A percentile compares a stretch with the other conserved stretches of the same genome.
phyloP scores from a whole-genome alignment of 768 basidiomycete species.

The Baorangia bicolor region DNA sequence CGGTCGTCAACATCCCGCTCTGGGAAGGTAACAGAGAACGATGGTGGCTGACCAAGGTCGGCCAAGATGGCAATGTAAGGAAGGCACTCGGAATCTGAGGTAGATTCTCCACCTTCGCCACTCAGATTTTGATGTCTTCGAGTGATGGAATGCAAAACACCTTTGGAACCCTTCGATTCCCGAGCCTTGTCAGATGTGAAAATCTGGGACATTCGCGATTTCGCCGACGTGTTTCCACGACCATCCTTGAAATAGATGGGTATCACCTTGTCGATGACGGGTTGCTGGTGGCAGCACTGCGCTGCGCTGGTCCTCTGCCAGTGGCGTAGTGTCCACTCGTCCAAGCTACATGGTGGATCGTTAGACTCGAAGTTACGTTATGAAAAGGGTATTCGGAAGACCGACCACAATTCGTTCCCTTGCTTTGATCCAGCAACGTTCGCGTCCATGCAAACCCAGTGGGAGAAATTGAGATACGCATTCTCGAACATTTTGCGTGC shows the following conservation, averaged over 20 bases:
- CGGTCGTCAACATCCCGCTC: not conserved
- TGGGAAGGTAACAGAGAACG: slow-evolving; percentile 4
- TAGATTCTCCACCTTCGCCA: not conserved
- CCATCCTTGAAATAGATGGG: slow-evolving; percentile 12
- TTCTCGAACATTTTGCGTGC: slow-evolving; percentile 3
- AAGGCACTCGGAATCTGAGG: not conserved
- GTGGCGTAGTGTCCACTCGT: slow-evolving; percentile 9
- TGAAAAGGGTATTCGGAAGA: not conserved
- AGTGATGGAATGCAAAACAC: not conserved
- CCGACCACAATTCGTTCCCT: not conserved
- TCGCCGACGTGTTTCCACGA: no score
- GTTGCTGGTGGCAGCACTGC: slow-evolving; percentile 16
- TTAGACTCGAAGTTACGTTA: not conserved
- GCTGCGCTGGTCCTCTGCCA: slow-evolving; percentile 16
- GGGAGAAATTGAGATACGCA: slow-evolving; percentile 13
- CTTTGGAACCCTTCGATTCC: not conserved
- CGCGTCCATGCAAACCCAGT: slow-evolving; percentile 15
- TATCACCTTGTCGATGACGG: slow-evolving; percentile 10
- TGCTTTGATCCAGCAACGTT: not conserved
- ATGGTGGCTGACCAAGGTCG: not conserved
- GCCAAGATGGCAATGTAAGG: slow-evolving; percentile 14
- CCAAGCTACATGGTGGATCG: not conserved
- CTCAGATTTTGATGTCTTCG: not conserved
- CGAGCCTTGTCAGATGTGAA: slow-evolving; percentile 21
- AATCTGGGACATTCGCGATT: slow-evolving; percentile 8